These are phyloP conservation scores for Arachis stenosperma DNA, from an alignment of 306 rosid genomes.

Conservation along the genomic window DNA sequence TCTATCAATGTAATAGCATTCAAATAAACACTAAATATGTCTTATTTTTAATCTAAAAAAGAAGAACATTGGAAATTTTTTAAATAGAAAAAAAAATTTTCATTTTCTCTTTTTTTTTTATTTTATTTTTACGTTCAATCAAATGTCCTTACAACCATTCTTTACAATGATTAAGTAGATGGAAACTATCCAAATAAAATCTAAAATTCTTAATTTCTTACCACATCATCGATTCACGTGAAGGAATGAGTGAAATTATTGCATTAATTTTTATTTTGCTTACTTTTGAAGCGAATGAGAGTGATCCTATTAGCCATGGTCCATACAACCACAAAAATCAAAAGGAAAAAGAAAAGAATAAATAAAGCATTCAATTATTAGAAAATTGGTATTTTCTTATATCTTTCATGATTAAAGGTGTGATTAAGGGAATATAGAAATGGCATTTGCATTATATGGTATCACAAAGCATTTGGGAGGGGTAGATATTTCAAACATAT, in stretches of 20 bases:
- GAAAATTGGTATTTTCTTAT: conserved; percentile 13
- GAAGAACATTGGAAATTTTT: too few species aligned
- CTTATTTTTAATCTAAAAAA: too few species aligned
- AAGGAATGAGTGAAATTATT: not conserved
- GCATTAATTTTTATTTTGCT: not conserved
- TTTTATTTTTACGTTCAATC: not conserved
- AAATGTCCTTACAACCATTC: too few species aligned
- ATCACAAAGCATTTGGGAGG: conserved; percentile 18
- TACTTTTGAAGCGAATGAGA: not conserved
- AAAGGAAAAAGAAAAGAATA: conserved; percentile 32
- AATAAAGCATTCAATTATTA: conserved; percentile 11
- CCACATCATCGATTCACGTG: not conserved
- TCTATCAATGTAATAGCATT: too few species aligned
- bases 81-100: too few species aligned
- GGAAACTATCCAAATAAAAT: not conserved
- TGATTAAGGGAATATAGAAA: conserved; percentile 13
- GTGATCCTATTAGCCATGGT: conserved; percentile 16
- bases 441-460: not conserved
- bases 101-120: not conserved
- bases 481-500: conserved; percentile 7
- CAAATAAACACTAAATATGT: too few species aligned
- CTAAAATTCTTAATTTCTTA: not conserved
- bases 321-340: conserved; percentile 21
- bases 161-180: too few species aligned
- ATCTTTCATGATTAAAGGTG: conserved; percentile 40